Base-by-base conservation (phyloP, 2,329 filamentous ascomycete species). In the Lecanoromycetidae sp. region DNA sequence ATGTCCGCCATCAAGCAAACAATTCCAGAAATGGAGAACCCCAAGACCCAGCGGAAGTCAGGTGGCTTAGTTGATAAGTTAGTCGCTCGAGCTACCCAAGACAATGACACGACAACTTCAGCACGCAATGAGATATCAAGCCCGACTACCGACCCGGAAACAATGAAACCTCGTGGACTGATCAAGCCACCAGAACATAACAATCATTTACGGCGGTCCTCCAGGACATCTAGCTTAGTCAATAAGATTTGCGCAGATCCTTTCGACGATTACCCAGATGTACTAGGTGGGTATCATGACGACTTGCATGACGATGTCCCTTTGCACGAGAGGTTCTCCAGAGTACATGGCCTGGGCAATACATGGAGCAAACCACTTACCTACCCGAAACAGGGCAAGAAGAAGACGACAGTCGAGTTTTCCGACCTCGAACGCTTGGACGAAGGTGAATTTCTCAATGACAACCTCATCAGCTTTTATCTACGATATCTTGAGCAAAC, bases 391-490 rank as follows among this genome's bases (percentile, higher is more conserved):
- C 56, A 55, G n/a, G 69, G 68, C 7, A 70, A 68, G 55, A 69
- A 65, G 50, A 68, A 64, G 49, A 67, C 66, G 8, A 67, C 67
- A 48, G 67, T 71, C 5, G 62, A 62, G 33, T 61, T 60, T 17
- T 58, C 63, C 22, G 68, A 71, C 53, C 59, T 96, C 27, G 66
- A 72, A 17, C 75, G 86, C 34, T 73, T 98, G 2, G 81, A 94
- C 51, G 84, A 93, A 53, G 84, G 80, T 10, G 77, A 94, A 56
- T 94, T 84, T 50, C 66, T 98, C 35, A 98, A 98, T 60, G 91
- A 98, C 66, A 94, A 87, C 58, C 68, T 98, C 23, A 84, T 98
- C 55, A 80, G 77, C 42, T 95, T 95, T 60, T 94, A 93, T 59
- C 71, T 94, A 46, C 79, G 82, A 25, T 84, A 80, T 55, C 67